These are phyloP conservation scores for Neurospora cerealis DNA, from an alignment of 495 filamentous ascomycete species.

Conservation along the genomic window DNA sequence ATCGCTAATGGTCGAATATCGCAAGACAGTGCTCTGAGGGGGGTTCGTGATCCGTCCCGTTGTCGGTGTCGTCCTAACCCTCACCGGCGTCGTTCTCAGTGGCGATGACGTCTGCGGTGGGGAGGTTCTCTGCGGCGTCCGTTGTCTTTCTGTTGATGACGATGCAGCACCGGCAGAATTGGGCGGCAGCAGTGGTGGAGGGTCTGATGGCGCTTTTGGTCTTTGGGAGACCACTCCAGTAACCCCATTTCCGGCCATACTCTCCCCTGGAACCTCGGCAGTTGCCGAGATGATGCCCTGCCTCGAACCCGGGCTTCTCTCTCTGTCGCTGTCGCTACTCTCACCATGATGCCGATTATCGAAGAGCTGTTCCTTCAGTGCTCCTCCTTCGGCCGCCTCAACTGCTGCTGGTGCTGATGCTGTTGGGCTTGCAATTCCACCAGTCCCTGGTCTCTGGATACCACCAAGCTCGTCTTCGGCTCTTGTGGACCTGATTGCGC, in stretches of 20 bases:
- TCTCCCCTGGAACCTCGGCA: neutral
- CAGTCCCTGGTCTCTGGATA: slow-evolving; percentile 28
- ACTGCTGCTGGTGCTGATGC: neutral
- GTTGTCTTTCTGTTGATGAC: slow-evolving; percentile 16
- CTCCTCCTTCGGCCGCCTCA: neutral
- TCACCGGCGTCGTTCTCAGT: slow-evolving; percentile 7
- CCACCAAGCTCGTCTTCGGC: neutral
- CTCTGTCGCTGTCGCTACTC: slow-evolving; percentile 1
- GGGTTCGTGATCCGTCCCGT: slow-evolving; percentile 25
- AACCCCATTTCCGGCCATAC: neutral
- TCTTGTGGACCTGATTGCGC: neutral
- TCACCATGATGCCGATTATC: neutral
- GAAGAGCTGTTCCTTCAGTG: neutral
- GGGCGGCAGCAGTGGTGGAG: slow-evolving; percentile 14
- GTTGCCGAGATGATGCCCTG: neutral
- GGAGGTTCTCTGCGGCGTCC: slow-evolving; percentile 10
- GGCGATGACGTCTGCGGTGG: slow-evolving; percentile 11
- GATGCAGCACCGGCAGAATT: slow-evolving; percentile 9
- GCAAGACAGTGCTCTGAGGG: slow-evolving; percentile 17
- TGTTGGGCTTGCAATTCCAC: slow-evolving; percentile 19
- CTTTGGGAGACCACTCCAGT: neutral
- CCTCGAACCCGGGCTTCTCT: neutral
- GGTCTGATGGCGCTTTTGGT: slow-evolving; percentile 14
- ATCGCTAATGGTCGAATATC: slow-evolving; percentile 34
- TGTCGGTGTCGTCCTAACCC: slow-evolving; percentile 9